Conservation (phyloP, 805 yeast genomes). For the Citeromyces matritensis region DNA sequence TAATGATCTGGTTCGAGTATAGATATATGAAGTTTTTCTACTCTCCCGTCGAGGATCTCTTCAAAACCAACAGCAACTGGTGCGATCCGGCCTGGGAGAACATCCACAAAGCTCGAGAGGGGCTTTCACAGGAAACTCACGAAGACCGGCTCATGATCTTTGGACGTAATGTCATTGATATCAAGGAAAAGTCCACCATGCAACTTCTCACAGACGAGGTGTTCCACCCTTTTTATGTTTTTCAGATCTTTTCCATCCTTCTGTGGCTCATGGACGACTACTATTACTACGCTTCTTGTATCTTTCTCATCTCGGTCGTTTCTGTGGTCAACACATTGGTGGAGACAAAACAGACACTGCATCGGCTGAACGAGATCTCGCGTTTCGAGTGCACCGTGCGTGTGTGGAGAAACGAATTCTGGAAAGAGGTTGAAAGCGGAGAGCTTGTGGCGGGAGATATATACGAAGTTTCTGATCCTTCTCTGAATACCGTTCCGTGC, state of each 20-base stretch:
- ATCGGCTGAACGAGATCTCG: slow-evolving; percentile 60
- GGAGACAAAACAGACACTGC: slow-evolving; percentile 73
- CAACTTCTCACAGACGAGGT: slow-evolving; percentile 75
- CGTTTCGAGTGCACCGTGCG: slow-evolving; percentile 66
- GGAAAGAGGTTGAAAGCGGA: slow-evolving; percentile 66
- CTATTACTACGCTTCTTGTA: slow-evolving; percentile 87
- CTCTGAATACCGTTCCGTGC: slow-evolving; percentile 63
- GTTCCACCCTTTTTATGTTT: slow-evolving; percentile 88
- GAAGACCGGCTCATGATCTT: slow-evolving; percentile 62
- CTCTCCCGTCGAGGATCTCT: slow-evolving; percentile 78
- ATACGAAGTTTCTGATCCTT: slow-evolving; percentile 82
- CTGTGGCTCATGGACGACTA: slow-evolving; percentile 90
- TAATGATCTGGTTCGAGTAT: slow-evolving; percentile 59
- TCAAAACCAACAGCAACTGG: slow-evolving; percentile 79
- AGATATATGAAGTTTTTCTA: slow-evolving; percentile 74
- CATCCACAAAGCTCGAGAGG: slow-evolving; percentile 38
- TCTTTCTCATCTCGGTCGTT: slow-evolving; percentile 69
- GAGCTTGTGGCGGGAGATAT: slow-evolving; percentile 94
- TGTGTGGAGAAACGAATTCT: slow-evolving; percentile 84
- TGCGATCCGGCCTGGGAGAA: slow-evolving; percentile 66
- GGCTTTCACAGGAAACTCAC: slow-evolving; percentile 54
- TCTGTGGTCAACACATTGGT: slow-evolving; percentile 68
- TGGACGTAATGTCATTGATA: slow-evolving; percentile 61
- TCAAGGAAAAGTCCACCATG: slow-evolving; percentile 53
- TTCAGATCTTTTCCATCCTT: slow-evolving; percentile 83